Conservation (phyloP, 805 yeast genomes). For the Candida incommunis region DNA sequence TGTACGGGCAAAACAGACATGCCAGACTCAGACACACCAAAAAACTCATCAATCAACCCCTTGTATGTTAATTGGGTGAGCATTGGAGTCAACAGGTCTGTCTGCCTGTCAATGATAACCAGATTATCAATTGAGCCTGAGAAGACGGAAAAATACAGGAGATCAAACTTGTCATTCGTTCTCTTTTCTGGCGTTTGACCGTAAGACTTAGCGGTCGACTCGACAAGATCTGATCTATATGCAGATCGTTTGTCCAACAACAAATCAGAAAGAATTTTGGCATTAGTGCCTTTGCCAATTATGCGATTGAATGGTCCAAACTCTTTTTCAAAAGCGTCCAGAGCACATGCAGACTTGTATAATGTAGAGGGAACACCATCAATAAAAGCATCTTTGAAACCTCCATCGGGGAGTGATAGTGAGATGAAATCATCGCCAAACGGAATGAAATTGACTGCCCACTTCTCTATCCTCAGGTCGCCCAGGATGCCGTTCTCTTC, state of each 20-base stretch:
- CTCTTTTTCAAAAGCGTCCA: conserved; percentile 30
- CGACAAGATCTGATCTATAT: conserved; percentile 16
- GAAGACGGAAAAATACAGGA: conserved; percentile 17
- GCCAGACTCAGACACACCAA: conserved; percentile 28
- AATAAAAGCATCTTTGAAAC: conserved; percentile 29
- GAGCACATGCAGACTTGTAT: conserved; percentile 32
- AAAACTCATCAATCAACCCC: conserved; percentile 68
- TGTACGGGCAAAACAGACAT: conserved; percentile 13
- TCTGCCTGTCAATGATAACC: conserved; percentile 62
- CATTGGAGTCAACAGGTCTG: conserved; percentile 60
- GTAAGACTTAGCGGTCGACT: conserved; percentile 4
- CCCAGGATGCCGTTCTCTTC: conserved; percentile 26
- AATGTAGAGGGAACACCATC: conserved; percentile 33
- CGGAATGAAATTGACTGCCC: conserved; percentile 32
- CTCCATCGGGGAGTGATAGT: conserved; percentile 26
- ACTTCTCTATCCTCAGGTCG: conserved; percentile 25
- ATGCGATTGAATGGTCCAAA: conserved; percentile 37
- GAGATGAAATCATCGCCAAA: conserved; percentile 30
- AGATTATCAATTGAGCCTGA: conserved; percentile 37
- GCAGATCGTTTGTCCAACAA: conserved; percentile 18
- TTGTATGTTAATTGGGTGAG: conserved; percentile 67
- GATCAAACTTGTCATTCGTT: conserved; percentile 10
- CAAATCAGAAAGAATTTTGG: conserved; percentile 34
- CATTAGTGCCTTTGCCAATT: conserved; percentile 45
- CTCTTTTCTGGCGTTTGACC: not conserved